These are phyloP conservation scores for Leccinum glutinopallens DNA, from an alignment of 1,284 basidiomycete species.

Conservation along the genomic window DNA sequence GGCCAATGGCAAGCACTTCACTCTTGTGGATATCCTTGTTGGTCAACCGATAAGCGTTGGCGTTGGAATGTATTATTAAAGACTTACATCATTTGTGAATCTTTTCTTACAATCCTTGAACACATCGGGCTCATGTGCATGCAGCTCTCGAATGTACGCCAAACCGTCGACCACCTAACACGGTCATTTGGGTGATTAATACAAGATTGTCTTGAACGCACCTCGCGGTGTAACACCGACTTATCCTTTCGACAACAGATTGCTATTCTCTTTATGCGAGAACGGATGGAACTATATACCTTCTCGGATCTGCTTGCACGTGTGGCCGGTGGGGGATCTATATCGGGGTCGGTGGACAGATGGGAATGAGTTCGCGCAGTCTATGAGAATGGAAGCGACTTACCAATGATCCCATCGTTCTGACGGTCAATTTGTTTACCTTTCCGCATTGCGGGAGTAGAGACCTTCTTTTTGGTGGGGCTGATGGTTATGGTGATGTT, in stretches of 20 bases:
- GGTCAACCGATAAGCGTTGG: neutral
- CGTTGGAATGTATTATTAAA: neutral
- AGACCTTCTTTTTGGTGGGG: neutral
- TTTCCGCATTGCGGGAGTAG: neutral
- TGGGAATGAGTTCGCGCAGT: neutral
- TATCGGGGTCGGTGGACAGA: neutral
- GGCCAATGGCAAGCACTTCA: neutral
- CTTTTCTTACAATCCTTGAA: neutral
- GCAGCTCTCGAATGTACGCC: no score
- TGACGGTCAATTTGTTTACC: neutral
- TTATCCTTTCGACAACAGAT: neutral
- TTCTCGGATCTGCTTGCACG: no score
- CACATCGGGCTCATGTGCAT: neutral
- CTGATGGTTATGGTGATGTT: slow-evolving; percentile 1
- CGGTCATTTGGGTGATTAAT: no score
- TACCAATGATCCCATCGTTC: neutral
- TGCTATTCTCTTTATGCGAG: neutral
- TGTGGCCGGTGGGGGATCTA: neutral
- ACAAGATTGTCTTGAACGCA: neutral
- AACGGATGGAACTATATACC: neutral
- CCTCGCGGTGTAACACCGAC: neutral
- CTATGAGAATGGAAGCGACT: neutral
- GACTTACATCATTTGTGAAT: neutral
- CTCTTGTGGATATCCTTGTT: neutral
- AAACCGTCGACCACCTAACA: no score